These are phyloP conservation scores for Sporothrix variecibatus DNA, from an alignment of 2,329 filamentous ascomycete genomes.

Conservation along the genomic window DNA sequence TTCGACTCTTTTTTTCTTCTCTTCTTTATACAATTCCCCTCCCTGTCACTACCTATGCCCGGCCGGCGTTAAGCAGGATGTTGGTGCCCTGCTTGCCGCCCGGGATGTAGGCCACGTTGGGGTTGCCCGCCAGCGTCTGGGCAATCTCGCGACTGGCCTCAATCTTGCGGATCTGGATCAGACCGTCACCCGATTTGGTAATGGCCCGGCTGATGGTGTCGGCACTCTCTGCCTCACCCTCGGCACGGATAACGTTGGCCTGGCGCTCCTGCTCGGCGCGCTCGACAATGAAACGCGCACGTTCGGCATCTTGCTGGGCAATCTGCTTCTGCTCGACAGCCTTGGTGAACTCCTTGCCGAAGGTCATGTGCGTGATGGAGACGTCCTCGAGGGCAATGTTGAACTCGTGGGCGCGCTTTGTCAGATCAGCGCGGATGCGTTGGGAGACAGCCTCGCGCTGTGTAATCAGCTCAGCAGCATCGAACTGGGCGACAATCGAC, in stretches of 20 bases:
- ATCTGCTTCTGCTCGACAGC: conserved; percentile 99
- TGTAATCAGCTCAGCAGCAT: conserved; percentile 97
- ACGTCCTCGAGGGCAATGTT: conserved; percentile 99
- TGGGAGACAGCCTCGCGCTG: conserved; percentile 96
- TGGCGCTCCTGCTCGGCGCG: conserved; percentile 98
- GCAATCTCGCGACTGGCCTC: conserved; percentile 97
- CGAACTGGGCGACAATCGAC: conserved; percentile 98
- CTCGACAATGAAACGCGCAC: conserved; percentile 97
- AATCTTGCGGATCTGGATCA: conserved; percentile 95
- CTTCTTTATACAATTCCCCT: not conserved
- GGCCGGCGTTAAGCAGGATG: conserved; percentile 55
- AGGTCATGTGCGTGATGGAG: conserved; percentile 99
- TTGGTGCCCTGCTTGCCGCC: conserved; percentile 66
- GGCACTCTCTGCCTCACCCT: conserved; percentile 95
- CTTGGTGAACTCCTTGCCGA: conserved; percentile 97
- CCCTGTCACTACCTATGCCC: conserved; percentile 37
- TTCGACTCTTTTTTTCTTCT: not conserved
- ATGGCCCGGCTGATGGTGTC: conserved; percentile 92
- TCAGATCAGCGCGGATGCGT: conserved; percentile 88
- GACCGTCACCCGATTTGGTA: conserved; percentile 86
- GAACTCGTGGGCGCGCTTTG: conserved; percentile 92
- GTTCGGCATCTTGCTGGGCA: conserved; percentile 96
- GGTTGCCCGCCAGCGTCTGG: conserved; percentile 82
- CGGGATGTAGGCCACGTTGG: conserved; percentile 94
- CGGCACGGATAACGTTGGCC: conserved; percentile 95